These are phyloP conservation scores for Vigna trinervia DNA, from an alignment of 306 rosid genomes.

Conservation along the genomic window DNA sequence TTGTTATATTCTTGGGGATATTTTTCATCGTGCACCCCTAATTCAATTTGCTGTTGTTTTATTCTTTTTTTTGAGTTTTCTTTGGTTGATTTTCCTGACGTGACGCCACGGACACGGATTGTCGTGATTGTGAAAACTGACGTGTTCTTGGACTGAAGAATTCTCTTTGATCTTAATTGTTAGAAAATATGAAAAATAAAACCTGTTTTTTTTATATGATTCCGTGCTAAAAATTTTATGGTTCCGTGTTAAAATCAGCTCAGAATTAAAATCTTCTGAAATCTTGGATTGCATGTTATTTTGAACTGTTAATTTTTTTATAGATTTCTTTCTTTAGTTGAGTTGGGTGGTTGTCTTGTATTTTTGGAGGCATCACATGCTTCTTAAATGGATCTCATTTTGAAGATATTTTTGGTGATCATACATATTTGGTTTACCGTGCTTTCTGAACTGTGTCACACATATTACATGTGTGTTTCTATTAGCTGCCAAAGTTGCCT, in stretches of 20 bases:
- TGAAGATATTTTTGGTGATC: slow-evolving; percentile 30
- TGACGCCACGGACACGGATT: not conserved
- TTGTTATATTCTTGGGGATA: not conserved
- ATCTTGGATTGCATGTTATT: slow-evolving; percentile 14
- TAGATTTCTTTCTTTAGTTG: slow-evolving; percentile 30
- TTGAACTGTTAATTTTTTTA: not conserved
- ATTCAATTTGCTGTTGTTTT: slow-evolving; percentile 19
- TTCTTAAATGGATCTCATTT: slow-evolving; percentile 29
- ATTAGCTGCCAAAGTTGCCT: not conserved
- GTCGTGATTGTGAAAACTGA: slow-evolving; percentile 5
- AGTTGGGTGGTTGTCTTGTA: slow-evolving; percentile 37
- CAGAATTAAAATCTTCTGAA: not conserved
- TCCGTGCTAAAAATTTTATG: not conserved
- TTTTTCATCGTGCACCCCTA: not conserved
- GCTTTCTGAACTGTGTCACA: slow-evolving; percentile 1
- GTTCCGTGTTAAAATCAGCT: slow-evolving; percentile 10
- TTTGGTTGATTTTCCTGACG: slow-evolving; percentile 33
- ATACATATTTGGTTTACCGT: slow-evolving; percentile 5
- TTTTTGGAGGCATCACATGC: slow-evolving; percentile 26
- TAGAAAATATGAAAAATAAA: slow-evolving; percentile 26
- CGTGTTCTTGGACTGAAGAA: not conserved
- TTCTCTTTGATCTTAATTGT: slow-evolving; percentile 36
- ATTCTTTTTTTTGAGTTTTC: not conserved
- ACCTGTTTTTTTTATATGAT: not conserved
- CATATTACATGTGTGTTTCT: not conserved